Conservation (phyloP, 495 filamentous ascomycete genomes). For the Haplographium delicatum region DNA sequence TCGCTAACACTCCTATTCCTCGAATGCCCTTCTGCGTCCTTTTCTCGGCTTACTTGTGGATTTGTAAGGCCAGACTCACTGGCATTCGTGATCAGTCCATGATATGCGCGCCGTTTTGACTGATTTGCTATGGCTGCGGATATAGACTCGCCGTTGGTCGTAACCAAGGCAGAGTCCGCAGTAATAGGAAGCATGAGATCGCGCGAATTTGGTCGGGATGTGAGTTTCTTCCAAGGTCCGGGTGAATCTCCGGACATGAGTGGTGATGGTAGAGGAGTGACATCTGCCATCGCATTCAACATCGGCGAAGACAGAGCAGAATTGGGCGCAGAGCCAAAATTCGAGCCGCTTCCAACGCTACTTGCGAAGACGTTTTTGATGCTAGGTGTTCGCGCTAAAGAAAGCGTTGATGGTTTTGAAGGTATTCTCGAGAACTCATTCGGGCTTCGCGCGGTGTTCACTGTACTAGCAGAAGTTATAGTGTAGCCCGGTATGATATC, state of each 20-base stretch:
- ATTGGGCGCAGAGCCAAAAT: constrained; percentile 38
- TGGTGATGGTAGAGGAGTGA: constrained; percentile 91
- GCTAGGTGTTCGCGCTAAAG: constrained; percentile 47
- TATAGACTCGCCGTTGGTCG: constrained; percentile 47
- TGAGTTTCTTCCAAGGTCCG: constrained; percentile 58
- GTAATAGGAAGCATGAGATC: constrained; percentile 36
- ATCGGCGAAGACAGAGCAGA: constrained; percentile 63
- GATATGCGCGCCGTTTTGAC: constrained; percentile 47
- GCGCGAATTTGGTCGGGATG: constrained; percentile 34
- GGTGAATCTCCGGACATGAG: constrained; percentile 68
- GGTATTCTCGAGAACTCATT: constrained; percentile 32
- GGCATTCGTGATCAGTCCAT: constrained; percentile 27
- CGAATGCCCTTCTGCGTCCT: constrained; percentile 35
- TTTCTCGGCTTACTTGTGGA: constrained; percentile 32
- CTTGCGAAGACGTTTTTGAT: constrained; percentile 37
- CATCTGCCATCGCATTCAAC: constrained; percentile 76
- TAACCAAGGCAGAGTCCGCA: constrained; percentile 38
- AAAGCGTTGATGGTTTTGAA: constrained; percentile 19
- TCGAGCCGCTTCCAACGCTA: constrained; percentile 48
- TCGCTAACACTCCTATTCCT: constrained; percentile 84
- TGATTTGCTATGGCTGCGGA: constrained; percentile 40
- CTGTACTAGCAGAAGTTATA: constrained; percentile 17
- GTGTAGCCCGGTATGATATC: constrained; percentile 27
- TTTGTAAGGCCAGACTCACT: constrained; percentile 19
- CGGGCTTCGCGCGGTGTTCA: constrained; percentile 21